phyloP scores from a whole-genome alignment of 495 filamentous ascomycete genomes.

The Aspergillus incahuasiensis region DNA sequence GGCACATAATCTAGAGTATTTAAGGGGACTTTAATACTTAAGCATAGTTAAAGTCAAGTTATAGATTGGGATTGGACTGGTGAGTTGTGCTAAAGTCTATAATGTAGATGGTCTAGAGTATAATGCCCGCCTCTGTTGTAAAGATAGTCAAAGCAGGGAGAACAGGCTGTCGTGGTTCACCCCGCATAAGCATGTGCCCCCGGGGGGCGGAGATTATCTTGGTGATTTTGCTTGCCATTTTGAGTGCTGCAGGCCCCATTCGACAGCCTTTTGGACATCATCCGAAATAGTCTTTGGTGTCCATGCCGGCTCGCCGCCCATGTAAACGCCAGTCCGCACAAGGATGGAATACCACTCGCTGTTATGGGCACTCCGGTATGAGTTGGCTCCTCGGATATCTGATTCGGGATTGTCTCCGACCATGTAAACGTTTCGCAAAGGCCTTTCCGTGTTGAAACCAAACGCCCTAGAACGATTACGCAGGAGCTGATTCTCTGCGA shows the following conservation, averaged over 20 bases:
- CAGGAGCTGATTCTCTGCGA: slow-evolving; percentile 69
- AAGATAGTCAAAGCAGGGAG: not conserved
- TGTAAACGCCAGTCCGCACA: slow-evolving; percentile 79
- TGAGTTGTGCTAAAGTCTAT: not conserved
- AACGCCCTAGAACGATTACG: slow-evolving; percentile 52
- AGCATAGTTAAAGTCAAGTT: not conserved
- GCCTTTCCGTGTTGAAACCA: slow-evolving; percentile 28
- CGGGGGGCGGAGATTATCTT: not conserved
- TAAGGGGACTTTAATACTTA: not conserved
- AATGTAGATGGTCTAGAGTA: slow-evolving; percentile 5
- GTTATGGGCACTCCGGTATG: slow-evolving; percentile 57
- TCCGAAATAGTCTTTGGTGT: slow-evolving; percentile 57
- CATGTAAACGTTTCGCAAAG: slow-evolving; percentile 78
- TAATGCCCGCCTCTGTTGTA: not conserved
- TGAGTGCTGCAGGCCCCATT: slow-evolving; percentile 55
- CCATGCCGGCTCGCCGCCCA: slow-evolving; percentile 51
- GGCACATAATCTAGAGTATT: no score
- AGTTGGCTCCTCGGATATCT: slow-evolving; percentile 88
- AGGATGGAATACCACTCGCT: slow-evolving; percentile 77
- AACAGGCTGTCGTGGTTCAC: not conserved
- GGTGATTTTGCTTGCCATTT: slow-evolving; percentile 26
- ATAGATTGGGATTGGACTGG: not conserved
- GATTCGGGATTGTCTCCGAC: slow-evolving; percentile 95
- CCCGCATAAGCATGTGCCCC: not conserved
- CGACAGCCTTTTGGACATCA: slow-evolving; percentile 64